Base-by-base conservation (phyloP, 768 basidiomycete species). In the Auriculariales sp. region DNA sequence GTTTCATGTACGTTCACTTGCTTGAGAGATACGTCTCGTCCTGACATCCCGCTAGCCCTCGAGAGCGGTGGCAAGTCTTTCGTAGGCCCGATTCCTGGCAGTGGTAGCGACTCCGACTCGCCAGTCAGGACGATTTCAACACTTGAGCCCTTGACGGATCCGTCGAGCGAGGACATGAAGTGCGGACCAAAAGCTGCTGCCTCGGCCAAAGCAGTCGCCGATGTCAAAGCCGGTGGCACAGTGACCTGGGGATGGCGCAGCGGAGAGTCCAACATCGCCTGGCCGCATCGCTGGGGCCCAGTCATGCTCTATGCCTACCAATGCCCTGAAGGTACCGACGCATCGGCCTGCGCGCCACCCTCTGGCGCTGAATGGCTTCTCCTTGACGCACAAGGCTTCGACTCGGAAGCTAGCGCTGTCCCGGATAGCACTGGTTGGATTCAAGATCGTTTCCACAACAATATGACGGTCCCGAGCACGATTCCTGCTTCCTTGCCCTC, bases 361-460 rank as follows among this genome's bases (percentile, higher is more conserved):
- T 5, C 39, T 4, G 39, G 19, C 4, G 39, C 81, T 7, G 68
- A 76, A 57, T 87, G 81, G 81, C 83, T 86, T 73, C 86, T 86
- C 70, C 77, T 82, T 50, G 63, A 73, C 28, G 70, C 81, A 57
- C 65, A 67, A 2, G 78, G 75, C 2, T 62, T 67, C 11, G 63
- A 72, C 35, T 50, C 60, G 7, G 60, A 60, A 2, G 46, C 42
- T 4, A 61, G n/a, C n/a, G n/a, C n/a, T n/a, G n/a, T n/a, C n/a
- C n/a, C n/a, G n/a, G n/a, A 64, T 25, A 53, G 7, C 3, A 57
- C 19, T 15, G 49, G 64, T 3, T 82, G 80, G 81, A 66, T 63
- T 2, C 80, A 82, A 57, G 64, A 64, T 3, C 68, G 70, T 47
- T 63, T 81, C 55, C 71, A 71, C 64, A 54, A 61, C 5, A 73